Percentiles rank a stretch among this genome's conserved stretches.
These are phyloP conservation scores for Phialemonium atrogriseum DNA, from an alignment of 2,329 filamentous ascomycete species.

Conservation along the genomic window DNA sequence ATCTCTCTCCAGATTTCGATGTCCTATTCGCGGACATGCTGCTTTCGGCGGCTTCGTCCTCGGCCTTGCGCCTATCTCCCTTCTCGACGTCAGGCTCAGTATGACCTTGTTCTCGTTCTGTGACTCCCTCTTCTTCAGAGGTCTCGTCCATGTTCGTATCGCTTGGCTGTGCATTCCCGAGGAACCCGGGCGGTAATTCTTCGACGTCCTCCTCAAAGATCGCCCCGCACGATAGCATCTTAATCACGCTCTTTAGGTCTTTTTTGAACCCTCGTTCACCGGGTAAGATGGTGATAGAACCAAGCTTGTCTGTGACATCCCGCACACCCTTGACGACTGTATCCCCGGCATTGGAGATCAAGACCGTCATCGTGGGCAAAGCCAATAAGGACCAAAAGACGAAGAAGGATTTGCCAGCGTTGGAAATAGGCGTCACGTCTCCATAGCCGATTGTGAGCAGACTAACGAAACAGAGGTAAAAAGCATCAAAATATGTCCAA, in stretches of 20 bases:
- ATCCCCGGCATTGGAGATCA: constrained; percentile 76
- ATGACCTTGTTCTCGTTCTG: constrained; percentile 19
- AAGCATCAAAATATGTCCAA: constrained; percentile 69
- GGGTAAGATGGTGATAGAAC: constrained; percentile 53
- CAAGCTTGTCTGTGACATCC: constrained; percentile 46
- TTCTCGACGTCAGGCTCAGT: constrained; percentile 10
- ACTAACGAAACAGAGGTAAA: constrained; percentile 82
- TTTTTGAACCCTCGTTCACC: constrained; percentile 40
- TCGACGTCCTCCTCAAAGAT: constrained; percentile 29
- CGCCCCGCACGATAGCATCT: constrained; percentile 32
- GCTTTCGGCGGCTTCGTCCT: not conserved
- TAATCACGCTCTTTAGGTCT: constrained; percentile 34
- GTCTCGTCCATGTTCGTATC: constrained; percentile 14
- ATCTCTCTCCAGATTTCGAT: too few species aligned
- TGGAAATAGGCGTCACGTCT: constrained; percentile 67
- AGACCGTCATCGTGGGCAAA: constrained; percentile 78
- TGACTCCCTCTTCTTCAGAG: constrained; percentile 11
- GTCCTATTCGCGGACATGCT: too few species aligned
- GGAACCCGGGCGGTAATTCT: constrained; percentile 31
- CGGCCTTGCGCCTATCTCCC: constrained; percentile 3
- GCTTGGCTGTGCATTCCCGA: constrained; percentile 24
- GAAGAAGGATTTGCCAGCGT: constrained; percentile 75
- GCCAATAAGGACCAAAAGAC: constrained; percentile 89
- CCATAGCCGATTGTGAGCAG: constrained; percentile 85
- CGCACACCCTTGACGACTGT: constrained; percentile 62